Conservation (phyloP, 2,329 filamentous ascomycete genomes). For the Xylariales sp. region DNA sequence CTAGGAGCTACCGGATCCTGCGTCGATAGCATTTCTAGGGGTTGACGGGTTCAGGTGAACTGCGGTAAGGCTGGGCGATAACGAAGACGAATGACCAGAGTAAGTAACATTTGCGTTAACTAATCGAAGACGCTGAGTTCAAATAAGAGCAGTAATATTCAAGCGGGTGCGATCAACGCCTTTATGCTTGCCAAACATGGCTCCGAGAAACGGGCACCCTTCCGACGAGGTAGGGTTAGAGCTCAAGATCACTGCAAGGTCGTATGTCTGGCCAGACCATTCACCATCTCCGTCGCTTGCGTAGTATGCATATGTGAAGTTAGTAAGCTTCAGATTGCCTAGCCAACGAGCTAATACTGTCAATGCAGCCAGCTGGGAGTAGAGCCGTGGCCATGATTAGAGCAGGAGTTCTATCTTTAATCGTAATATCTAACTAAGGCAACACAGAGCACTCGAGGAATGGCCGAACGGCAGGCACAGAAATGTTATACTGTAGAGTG, state of each 20-base stretch:
- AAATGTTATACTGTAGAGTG: constrained; percentile 2
- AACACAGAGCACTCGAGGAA: neutral
- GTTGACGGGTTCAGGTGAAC: neutral
- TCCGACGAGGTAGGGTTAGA: too few relatives aligned
- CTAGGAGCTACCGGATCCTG: neutral
- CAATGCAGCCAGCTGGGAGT: constrained; percentile 1
- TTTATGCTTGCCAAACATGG: constrained; percentile 4
- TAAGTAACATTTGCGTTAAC: constrained; percentile 11
- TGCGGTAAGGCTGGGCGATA: neutral
- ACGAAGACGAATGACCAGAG: neutral
- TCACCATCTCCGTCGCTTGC: too few relatives aligned
- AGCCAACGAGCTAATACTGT: too few relatives aligned
- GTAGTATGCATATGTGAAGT: too few relatives aligned
- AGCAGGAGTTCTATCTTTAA: neutral
- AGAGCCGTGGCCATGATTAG: too few relatives aligned
- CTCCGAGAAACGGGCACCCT: constrained; percentile 11
- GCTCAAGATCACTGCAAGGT: too few relatives aligned
- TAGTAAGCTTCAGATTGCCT: too few relatives aligned
- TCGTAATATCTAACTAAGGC: neutral
- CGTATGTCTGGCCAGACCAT: too few relatives aligned
- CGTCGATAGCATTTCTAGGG: constrained; percentile 1
- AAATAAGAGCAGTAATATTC: constrained; percentile 7
- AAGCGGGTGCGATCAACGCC: neutral
- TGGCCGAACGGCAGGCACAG: constrained; percentile 15
- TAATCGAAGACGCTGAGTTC: constrained; percentile 2